phyloP scores from a whole-genome alignment of 2,329 filamentous ascomycete species.

The Pyrenochaeta sp. region DNA sequence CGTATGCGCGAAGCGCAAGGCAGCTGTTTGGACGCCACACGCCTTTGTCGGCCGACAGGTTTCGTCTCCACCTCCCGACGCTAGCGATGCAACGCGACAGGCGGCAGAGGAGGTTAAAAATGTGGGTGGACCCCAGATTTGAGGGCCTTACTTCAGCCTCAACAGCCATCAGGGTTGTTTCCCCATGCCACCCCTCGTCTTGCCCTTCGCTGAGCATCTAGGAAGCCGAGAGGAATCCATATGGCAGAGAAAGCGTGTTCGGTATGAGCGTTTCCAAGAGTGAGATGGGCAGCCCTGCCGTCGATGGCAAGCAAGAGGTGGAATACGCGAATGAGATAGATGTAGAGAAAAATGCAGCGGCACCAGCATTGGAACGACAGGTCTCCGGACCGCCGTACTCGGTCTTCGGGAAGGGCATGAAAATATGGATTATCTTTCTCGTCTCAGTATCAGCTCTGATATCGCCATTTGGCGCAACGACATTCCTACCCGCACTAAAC shows the following conservation, averaged over 20 bases:
- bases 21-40: neutral
- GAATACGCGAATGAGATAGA: constrained; percentile 11
- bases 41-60: neutral
- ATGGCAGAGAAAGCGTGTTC: neutral
- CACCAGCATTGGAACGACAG: constrained; percentile 23
- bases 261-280: neutral
- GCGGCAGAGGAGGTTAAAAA: constrained; percentile 1
- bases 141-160: neutral
- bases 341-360: constrained; percentile 20
- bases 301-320: neutral
- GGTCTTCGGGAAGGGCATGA: constrained; percentile 42
- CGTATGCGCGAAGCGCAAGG: neutral
- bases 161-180: neutral
- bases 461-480: constrained; percentile 56
- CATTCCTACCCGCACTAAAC: constrained; percentile 49
- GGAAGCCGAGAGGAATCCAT: too few species aligned
- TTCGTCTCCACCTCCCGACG: constrained; percentile 1
- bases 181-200: too few species aligned
- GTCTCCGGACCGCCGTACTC: constrained; percentile 41
- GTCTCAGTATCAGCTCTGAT: constrained; percentile 58
- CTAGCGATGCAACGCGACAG: constrained; percentile 3
- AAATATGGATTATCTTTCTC: constrained; percentile 60
- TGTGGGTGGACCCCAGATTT: constrained; percentile 2
- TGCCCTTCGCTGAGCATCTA: too few species aligned
- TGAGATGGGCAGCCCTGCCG: neutral